A percentile compares a stretch with the other conserved stretches of the same genome.
These are phyloP conservation scores for Eucalyptus curtisii DNA, from an alignment of 345 rosid species.

Conservation along the genomic window DNA sequence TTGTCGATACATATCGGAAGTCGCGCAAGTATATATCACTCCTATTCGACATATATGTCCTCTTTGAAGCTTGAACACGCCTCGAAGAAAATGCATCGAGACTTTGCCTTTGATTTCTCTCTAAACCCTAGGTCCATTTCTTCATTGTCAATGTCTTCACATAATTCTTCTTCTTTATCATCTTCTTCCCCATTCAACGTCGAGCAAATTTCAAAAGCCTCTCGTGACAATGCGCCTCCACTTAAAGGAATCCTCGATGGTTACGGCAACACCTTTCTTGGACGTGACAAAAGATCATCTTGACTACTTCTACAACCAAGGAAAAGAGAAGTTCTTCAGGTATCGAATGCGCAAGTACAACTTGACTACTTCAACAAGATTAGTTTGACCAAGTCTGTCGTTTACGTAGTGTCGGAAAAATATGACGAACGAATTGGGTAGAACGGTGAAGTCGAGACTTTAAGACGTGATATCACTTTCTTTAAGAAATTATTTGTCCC, in stretches of 20 bases:
- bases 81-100: too few relatives aligned
- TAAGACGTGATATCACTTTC: too few relatives aligned
- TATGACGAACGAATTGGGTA: rapidly evolving
- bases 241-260: constrained; percentile 20
- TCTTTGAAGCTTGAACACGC: too few relatives aligned
- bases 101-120: too few relatives aligned
- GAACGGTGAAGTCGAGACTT: too few relatives aligned
- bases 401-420: not conserved
- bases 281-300: constrained; percentile 17
- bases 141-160: too few relatives aligned
- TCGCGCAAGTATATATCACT: too few relatives aligned
- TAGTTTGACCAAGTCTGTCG: constrained; percentile 28
- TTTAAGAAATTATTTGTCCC: too few relatives aligned
- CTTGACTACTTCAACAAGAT: constrained; percentile 21
- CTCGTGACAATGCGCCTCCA: not conserved
- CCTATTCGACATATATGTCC: too few relatives aligned
- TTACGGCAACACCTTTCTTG: constrained; percentile 17
- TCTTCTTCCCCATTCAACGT: not conserved
- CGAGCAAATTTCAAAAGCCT: not conserved
- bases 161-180: not conserved
- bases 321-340: constrained; percentile 15
- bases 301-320: constrained; percentile 38
- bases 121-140: too few relatives aligned
- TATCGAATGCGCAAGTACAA: constrained; percentile 6
- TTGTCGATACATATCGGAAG: too few relatives aligned